These are phyloP conservation scores for Penicillium subrubescens DNA, from an alignment of 495 filamentous ascomycete species.

Conservation along the genomic window DNA sequence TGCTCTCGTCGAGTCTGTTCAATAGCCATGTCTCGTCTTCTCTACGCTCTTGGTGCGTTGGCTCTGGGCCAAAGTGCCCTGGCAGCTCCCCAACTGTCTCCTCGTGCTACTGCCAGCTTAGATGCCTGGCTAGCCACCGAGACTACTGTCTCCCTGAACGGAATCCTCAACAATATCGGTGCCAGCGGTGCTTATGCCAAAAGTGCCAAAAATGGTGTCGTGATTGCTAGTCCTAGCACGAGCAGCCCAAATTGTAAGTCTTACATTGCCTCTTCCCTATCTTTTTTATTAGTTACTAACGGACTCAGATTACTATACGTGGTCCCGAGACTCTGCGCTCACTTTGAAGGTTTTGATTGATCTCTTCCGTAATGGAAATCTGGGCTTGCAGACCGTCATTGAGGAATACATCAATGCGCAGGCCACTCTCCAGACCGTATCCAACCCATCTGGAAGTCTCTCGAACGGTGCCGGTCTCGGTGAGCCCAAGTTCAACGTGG, in stretches of 20 bases:
- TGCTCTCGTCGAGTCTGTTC: neutral
- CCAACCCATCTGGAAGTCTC: constrained; percentile 60
- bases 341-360: constrained; percentile 64
- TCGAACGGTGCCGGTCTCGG: constrained; percentile 46
- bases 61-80: constrained; percentile 24
- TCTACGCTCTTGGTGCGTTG: constrained; percentile 28
- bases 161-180: constrained; percentile 64
- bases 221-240: constrained; percentile 64
- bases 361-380: constrained; percentile 56
- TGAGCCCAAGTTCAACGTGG: constrained; percentile 55
- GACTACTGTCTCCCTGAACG: constrained; percentile 48
- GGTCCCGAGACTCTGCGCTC: constrained; percentile 69
- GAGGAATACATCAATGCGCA: constrained; percentile 57
- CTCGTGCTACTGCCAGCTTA: constrained; percentile 26
- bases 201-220: constrained; percentile 53
- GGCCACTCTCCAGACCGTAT: constrained; percentile 59
- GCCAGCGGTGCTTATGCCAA: constrained; percentile 49
- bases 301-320: constrained; percentile 58
- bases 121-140: constrained; percentile 58
- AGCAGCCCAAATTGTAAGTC: constrained; percentile 60
- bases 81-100: constrained; percentile 24
- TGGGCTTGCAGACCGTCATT: constrained; percentile 53
- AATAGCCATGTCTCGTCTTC: neutral
- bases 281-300: constrained; percentile 30
- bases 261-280: neutral